These are phyloP conservation scores for Aphanomyces cochlioides DNA, from an alignment of 352 stramenopile genomes.

Conservation along the genomic window DNA sequence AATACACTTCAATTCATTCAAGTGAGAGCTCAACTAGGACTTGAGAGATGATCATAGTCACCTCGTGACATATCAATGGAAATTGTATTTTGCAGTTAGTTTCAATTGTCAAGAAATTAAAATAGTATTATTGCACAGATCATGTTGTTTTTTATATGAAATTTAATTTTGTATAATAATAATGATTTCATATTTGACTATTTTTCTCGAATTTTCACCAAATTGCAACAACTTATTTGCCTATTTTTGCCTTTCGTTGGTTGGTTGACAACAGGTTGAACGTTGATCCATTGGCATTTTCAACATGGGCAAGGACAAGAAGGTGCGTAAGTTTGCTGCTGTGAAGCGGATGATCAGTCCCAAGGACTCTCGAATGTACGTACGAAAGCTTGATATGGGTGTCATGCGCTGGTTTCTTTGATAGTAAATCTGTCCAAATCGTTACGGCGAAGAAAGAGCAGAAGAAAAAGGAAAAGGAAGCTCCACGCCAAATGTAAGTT, in stretches of 20 bases:
- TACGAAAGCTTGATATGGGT: neutral
- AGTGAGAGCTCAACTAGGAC: neutral
- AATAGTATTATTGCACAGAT: too few relatives aligned
- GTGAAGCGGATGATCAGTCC: conserved; percentile 98
- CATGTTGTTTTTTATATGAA: too few relatives aligned
- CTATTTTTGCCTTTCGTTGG: neutral
- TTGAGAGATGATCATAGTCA: too few relatives aligned
- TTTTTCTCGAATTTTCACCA: neutral
- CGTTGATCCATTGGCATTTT: neutral
- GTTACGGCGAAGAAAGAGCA: conserved; percentile 70
- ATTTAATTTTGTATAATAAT: too few relatives aligned
- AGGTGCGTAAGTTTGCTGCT: conserved; percentile 96
- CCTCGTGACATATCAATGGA: too few relatives aligned
- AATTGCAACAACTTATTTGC: neutral
- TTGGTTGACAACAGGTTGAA: conserved; percentile 20
- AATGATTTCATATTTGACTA: neutral
- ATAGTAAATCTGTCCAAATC: conserved; percentile 78
- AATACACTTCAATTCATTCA: neutral
- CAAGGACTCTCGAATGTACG: conserved; percentile 96
- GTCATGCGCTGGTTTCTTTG: neutral
- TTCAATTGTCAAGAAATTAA: too few relatives aligned
- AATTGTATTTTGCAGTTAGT: too few relatives aligned
- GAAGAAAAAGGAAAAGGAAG: conserved; percentile 87
- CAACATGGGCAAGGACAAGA: conserved; percentile 93
- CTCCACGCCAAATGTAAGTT: conserved; percentile 90